Percentiles rank a stretch among this genome's conserved stretches.
Conservation (phyloP, 2,329 filamentous ascomycete genomes). For the Xylaria arbuscula region DNA sequence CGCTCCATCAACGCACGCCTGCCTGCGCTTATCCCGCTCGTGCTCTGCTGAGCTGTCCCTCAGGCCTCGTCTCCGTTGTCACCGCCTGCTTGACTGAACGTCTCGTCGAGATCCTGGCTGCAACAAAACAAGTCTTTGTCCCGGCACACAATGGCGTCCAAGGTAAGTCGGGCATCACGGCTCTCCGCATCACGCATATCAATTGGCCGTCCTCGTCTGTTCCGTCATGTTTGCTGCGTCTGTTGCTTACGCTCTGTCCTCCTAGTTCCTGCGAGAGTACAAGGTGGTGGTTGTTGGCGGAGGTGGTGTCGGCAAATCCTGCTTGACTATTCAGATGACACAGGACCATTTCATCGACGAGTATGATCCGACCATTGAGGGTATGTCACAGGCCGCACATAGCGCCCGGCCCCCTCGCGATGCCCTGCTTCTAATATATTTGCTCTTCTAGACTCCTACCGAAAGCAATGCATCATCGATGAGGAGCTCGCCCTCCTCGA, state of each 20-base stretch:
- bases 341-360: conserved; percentile 99
- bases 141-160: conserved; percentile 54
- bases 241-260: conserved; percentile 38
- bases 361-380: conserved; percentile 99
- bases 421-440: conserved; percentile 41
- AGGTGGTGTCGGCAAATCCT: conserved; percentile 98
- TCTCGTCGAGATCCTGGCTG: conserved; percentile 37
- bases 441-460: conserved; percentile 83
- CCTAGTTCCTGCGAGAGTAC: conserved; percentile 87
- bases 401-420: background rate
- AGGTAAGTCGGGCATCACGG: conserved; percentile 48
- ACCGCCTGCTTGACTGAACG: conserved; percentile 11
- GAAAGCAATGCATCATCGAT: conserved; percentile 99
- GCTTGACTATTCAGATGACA: conserved; percentile 96
- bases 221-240: background rate
- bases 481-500: conserved; percentile 98
- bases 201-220: conserved; percentile 13
- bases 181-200: conserved; percentile 8
- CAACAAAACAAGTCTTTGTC: conserved; percentile 39
- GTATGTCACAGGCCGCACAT: conserved; percentile 60
- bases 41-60: conserved; percentile 25
- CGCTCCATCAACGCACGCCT: conserved; percentile 27
- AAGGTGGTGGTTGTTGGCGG: conserved; percentile 97
- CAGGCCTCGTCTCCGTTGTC: conserved; percentile 20
- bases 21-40: conserved; percentile 22